Percentiles rank a stretch among this genome's conserved stretches.
Evolutionary conservation across 768 basidiomycete species (phyloP).

Genomic region (Hypsizygus marmoreus): DNA sequence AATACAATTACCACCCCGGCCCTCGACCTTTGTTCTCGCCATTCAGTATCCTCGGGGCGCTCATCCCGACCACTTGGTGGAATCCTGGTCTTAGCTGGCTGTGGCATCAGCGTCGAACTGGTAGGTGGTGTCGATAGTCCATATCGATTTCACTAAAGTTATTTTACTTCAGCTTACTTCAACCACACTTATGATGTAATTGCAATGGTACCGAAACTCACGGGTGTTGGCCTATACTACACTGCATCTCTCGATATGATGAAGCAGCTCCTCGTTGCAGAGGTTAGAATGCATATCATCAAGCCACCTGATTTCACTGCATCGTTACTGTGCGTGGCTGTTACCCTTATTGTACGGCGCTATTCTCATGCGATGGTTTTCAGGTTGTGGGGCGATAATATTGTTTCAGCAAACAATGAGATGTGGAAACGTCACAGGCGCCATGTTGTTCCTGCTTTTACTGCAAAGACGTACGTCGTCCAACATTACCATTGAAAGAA

Average conservation of each 20-base stretch:
- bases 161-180: too few relatives aligned
- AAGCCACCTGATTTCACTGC: too few relatives aligned
- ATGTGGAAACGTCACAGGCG: neutral
- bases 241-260: too few relatives aligned
- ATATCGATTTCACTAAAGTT: constrained; percentile 20
- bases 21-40: constrained; percentile 41
- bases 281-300: too few relatives aligned
- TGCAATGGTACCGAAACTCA: too few relatives aligned
- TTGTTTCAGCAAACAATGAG: constrained; percentile 30
- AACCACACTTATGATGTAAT: too few relatives aligned
- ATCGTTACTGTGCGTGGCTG: constrained; percentile 28
- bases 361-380: constrained; percentile 10
- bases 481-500: too few relatives aligned
- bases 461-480: too few relatives aligned
- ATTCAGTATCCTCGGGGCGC: constrained; percentile 31
- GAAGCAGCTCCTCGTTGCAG: too few relatives aligned
- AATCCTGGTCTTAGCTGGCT: constrained; percentile 39
- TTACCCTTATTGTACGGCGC: neutral
- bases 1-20: constrained; percentile 41
- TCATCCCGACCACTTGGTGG: constrained; percentile 42
- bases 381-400: constrained; percentile 46
- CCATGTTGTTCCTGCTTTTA: neutral
- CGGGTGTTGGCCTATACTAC: too few relatives aligned
- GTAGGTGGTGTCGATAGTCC: neutral
- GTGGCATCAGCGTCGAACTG: constrained; percentile 29